These are phyloP conservation scores for Acer negundo DNA, from an alignment of 345 rosid genomes.

Conservation along the genomic window DNA sequence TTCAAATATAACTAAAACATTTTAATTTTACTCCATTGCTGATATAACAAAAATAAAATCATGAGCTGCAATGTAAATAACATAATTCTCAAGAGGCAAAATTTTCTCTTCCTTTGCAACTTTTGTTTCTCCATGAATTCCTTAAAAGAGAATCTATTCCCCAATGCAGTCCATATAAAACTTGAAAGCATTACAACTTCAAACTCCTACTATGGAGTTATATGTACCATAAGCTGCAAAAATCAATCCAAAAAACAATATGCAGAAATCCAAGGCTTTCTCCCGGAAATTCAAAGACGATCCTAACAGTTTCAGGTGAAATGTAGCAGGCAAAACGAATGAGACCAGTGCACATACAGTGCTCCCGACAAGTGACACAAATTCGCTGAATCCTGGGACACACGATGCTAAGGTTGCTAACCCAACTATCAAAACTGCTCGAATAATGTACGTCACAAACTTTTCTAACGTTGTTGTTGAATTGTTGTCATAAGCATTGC, in stretches of 20 bases:
- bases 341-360: slow-evolving; percentile 76
- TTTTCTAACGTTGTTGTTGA: slow-evolving; percentile 37
- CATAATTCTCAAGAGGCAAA: neutral
- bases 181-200: slow-evolving; percentile 6
- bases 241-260: slow-evolving; percentile 62
- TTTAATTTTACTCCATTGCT: too few species aligned
- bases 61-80: too few species aligned
- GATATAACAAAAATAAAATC: too few species aligned
- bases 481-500: slow-evolving; percentile 27
- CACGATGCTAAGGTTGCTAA: slow-evolving; percentile 64
- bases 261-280: slow-evolving; percentile 56
- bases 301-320: slow-evolving; percentile 73
- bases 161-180: neutral
- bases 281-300: slow-evolving; percentile 59
- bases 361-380: slow-evolving; percentile 80
- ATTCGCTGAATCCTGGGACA: slow-evolving; percentile 76
- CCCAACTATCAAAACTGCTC: slow-evolving; percentile 56
- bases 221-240: slow-evolving; percentile 79
- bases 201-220: slow-evolving; percentile 53
- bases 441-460: slow-evolving; percentile 36
- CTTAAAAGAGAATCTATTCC: neutral
- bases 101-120: neutral
- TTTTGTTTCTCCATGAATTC: neutral
- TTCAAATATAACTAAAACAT: too few species aligned
- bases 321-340: slow-evolving; percentile 78